Evolutionary conservation across 345 rosid genomes (phyloP), one percentile per base, ranked within the genome.

Genomic region (Populus pruinosa): DNA sequence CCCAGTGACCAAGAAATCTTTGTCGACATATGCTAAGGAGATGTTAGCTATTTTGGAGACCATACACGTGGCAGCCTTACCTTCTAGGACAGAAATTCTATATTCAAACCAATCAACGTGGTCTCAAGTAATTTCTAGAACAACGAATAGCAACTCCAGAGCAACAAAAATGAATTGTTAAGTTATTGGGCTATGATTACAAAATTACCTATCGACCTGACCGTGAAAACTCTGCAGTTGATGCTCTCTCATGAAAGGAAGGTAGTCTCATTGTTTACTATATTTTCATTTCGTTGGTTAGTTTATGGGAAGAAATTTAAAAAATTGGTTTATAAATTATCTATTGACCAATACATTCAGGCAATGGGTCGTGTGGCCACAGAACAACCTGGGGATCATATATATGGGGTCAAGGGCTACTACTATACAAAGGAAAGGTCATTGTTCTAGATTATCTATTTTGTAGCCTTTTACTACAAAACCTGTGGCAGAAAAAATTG

Each of bases 351-450:
- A 67, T 25, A 67, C 76, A 72, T 72, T 53, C 31, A 72, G 47
- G 33, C 21, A 35, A 72, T 21, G 76, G 31, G 25, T 0, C 1
- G 65, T 72, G 49, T n/a, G 67, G 66, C 76, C 33, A 72, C 44
- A 0, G 67, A 72, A 41, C 41, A 74, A 74, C 77, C 77, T 38
- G 39, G n/a, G 67, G 76, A 31, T 33, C 66, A 53, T 56, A 72
- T 72, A 56, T 16, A 10, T 56, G 76, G 50, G 9, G 12, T 56
- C 16, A 72, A 56, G 50, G 76, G 25, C 21, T 72, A 56, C 18
- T 72, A 72, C 38, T 56, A 72, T 56, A 55, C 67, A 72, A 56
- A 31, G 76, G 49, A 20, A 55, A 25, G 75, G 47, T 55, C 29
- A 14, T 72, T 6, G 17, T 72, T 17, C 47, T 25, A 25, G 25